Evolutionary conservation across 768 basidiomycete species (phyloP).

Genomic region (Fistulinella prunicolor): DNA sequence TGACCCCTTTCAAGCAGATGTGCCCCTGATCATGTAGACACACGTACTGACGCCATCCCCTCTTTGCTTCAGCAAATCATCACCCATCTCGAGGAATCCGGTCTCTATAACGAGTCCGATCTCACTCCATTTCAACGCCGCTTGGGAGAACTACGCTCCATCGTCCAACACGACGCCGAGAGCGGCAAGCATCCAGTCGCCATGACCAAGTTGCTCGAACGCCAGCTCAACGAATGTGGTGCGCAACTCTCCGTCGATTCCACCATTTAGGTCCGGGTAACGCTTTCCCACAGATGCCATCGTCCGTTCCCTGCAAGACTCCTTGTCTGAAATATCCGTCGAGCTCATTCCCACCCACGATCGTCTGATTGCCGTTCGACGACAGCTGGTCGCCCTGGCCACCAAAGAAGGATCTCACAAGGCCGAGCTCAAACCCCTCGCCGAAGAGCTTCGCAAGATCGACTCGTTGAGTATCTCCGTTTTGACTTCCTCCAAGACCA

Average conservation of each 20-base stretch:
- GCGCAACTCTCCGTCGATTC: slow-evolving; percentile 30
- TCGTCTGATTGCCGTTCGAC: slow-evolving; percentile 79
- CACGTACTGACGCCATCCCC: slow-evolving; percentile 22
- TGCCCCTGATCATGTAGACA: slow-evolving; percentile 16
- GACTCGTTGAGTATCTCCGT: slow-evolving; percentile 79
- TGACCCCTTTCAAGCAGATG: slow-evolving; percentile 26
- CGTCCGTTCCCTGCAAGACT: slow-evolving; percentile 75
- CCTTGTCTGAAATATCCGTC: slow-evolving; percentile 80
- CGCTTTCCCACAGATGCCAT: slow-evolving; percentile 55
- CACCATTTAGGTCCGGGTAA: slow-evolving; percentile 1
- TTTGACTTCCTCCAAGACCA: slow-evolving; percentile 22
- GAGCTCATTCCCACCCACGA: slow-evolving; percentile 93
- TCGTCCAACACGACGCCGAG: slow-evolving; percentile 80
- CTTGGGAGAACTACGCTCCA: slow-evolving; percentile 75
- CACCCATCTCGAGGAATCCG: slow-evolving; percentile 93
- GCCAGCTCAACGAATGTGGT: slow-evolving; percentile 93
- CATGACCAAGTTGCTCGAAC: slow-evolving; percentile 84
- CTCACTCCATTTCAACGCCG: slow-evolving; percentile 85
- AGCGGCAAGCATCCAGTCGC: slow-evolving; percentile 81
- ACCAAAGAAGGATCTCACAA: slow-evolving; percentile 85
- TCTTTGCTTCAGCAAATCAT: slow-evolving; percentile 74
- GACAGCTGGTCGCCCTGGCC: slow-evolving; percentile 84
- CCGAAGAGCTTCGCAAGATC: slow-evolving; percentile 92
- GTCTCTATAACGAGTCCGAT: slow-evolving; percentile 89
- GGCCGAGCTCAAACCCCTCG: slow-evolving; percentile 82